A percentile compares a stretch with the other conserved stretches of the same genome.
These are phyloP conservation scores for Hanseniaspora sp. DNA, from an alignment of 1,139 yeast species.

Conservation along the genomic window DNA sequence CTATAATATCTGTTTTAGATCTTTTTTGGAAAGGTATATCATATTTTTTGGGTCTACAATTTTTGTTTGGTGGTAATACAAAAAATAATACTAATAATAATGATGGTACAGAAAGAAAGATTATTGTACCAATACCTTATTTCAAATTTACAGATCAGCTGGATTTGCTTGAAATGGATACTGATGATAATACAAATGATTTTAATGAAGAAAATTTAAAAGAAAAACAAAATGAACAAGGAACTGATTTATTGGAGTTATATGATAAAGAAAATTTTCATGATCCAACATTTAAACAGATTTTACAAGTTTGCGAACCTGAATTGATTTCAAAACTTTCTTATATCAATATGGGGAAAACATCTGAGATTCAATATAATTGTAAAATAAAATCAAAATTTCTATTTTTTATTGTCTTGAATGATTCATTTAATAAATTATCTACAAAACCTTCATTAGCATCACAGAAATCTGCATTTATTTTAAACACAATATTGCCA, in stretches of 20 bases:
- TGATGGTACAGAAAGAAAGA: neutral
- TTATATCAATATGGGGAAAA: neutral
- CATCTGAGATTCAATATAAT: constrained; percentile 6
- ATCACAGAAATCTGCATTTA: neutral
- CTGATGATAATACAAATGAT: neutral
- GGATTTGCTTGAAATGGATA: neutral
- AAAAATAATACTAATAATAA: neutral
- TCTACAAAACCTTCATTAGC: neutral
- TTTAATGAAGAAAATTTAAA: neutral
- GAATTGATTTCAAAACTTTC: neutral
- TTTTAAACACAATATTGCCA: neutral
- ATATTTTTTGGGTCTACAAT: constrained; percentile 5
- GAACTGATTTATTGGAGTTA: neutral
- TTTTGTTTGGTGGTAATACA: neutral
- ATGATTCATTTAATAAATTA: constrained; percentile 1
- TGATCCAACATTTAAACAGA: constrained; percentile 3
- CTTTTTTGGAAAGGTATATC: constrained; percentile 7
- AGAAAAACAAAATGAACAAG: neutral
- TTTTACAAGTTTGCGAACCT: neutral
- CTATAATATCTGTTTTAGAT: constrained; percentile 2
- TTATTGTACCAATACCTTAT: constrained; percentile 11
- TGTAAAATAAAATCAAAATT: constrained; percentile 9
- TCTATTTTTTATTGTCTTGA: constrained; percentile 3
- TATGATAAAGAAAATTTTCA: neutral
- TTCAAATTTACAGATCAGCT: constrained; percentile 10